These are phyloP conservation scores for Russula emetica DNA, from an alignment of 768 basidiomycete genomes.

Conservation along the genomic window DNA sequence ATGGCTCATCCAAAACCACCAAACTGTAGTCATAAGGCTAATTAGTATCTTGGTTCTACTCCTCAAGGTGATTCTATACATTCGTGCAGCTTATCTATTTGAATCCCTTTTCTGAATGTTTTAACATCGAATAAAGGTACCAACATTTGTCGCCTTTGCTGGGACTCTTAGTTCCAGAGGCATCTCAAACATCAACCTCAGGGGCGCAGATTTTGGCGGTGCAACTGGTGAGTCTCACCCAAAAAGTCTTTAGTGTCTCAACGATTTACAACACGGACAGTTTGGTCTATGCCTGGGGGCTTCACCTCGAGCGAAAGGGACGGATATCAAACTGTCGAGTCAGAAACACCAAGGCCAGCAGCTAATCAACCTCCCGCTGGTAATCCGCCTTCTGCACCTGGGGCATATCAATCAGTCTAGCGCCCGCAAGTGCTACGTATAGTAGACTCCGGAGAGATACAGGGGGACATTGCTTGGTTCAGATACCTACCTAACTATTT, in stretches of 20 bases:
- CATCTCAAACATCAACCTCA: conserved; percentile 34
- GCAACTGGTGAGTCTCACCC: conserved; percentile 34
- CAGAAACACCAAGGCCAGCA: conserved; percentile 29
- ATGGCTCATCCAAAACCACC: conserved; percentile 57
- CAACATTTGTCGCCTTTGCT: conserved; percentile 37
- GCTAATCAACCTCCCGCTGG: conserved; percentile 28
- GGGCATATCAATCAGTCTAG: conserved; percentile 37
- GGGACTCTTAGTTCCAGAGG: conserved; percentile 38
- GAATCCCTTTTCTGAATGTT: not conserved
- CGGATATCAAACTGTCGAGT: conserved; percentile 39
- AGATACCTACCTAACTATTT: conserved; percentile 6
- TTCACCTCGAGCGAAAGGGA: conserved; percentile 36
- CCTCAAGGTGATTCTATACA: conserved; percentile 38
- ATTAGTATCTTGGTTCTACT: conserved; percentile 42
- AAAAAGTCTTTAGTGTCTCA: not conserved
- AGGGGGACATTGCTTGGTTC: not conserved
- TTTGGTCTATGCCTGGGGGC: conserved; percentile 45
- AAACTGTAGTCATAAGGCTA: conserved; percentile 52
- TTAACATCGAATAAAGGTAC: conserved; percentile 30
- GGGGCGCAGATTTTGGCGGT: conserved; percentile 35
- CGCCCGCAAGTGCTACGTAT: not conserved
- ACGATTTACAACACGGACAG: conserved; percentile 27
- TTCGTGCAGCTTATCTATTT: not conserved
- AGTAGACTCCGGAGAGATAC: not conserved
- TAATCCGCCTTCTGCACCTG: conserved; percentile 31